Base-by-base conservation (phyloP, 1,139 yeast species). In the Trichomonascaceae sp. region DNA sequence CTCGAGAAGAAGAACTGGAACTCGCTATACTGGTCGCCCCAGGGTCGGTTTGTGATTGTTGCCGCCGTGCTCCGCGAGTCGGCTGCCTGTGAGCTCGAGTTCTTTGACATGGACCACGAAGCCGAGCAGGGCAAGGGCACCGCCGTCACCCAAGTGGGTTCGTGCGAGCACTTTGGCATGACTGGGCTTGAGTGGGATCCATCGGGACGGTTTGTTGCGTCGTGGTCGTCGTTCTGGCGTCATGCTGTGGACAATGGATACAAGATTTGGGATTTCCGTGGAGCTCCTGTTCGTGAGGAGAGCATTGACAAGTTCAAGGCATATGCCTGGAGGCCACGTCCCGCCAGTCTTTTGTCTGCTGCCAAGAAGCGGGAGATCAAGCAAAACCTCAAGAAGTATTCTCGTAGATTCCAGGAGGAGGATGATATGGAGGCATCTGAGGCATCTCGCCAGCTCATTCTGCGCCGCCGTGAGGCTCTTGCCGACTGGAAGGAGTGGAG, bases 401-500 rank as follows among this genome's bases (percentile, higher is more conserved):
- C 87, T 48, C 89, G 92, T 28, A 87, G 82, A 60, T 92, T 87
- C 62, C 97, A 89, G 49, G 95, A 87, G 62, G 68, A 72, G 45
- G 99, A 92, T 64, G 93, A 93, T 35, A 87, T 85, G 92, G 97
- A 87, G 62, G 93, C 93, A 38, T 82, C 81, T 55, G 81, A 87
- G 51, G 95, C 93, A 46, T 73, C 82, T 47, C 77, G 92, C 64
- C 96, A 85, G 56, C 70, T 84, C 46, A 85, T 87, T 57, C 70
- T 84, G 65, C 74, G 67, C 53, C 84, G 96, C 62, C 81, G 92
- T 64, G 69, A 69, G 52, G 67, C 79, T 50, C 69, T 87, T 54
- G 78, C 78, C 53, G 87, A 82, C 58, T 92, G 98, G 98, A 69
- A 62, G 51, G 59, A 68, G 32, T 92, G 85, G 75, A 76, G 96